Evolutionary conservation across 768 basidiomycete genomes (phyloP), one percentile per base, ranked within the genome.

Genomic region (Lanmaoa pseudosensibilis): DNA sequence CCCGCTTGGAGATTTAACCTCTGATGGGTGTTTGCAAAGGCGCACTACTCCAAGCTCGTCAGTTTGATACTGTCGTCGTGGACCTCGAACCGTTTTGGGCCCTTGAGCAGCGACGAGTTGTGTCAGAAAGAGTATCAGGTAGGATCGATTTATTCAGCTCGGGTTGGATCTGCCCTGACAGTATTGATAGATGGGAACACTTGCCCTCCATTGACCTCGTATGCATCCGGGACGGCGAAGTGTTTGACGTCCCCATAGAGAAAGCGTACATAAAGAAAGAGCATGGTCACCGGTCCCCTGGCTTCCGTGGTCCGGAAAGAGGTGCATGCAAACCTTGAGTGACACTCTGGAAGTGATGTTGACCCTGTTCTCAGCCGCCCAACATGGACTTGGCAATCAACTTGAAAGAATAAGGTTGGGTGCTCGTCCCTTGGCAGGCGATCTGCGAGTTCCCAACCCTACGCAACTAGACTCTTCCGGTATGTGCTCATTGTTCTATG

Each of bases 321-420:
- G 65, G 90, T 89, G 56, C 18, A 23, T 50, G 79, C 73, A 10
- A 46, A 2, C 18, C 7, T 27, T 19, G 4, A 8, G 19, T 2
- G 12, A 23, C 18, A 16, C 25, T 45, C 19, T 11, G 16, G 19
- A 39, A 34, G 2, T 34, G 4, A 27, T 43, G 3, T 21, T 58
- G 16, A 62, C 34, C 7, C 13, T 19, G 3, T 32, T 36, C 21
- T 36, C 41, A 94, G 86, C 80, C 98, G 5, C 95, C 96, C 12
- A 86, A 98, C 75, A 87, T 99, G 87, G 90, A 97, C 64, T 86
- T 99, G 61, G 85, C 97, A n/a, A n/a, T n/a, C n/a, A n/a, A n/a
- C n/a, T n/a, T n/a, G n/a, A n/a, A 0, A 74, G 90, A 94, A 1
- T 96, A 98, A 74, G 92, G 96, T 12, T 87, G 97, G 16, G 85